phyloP scores from a whole-genome alignment of 805 yeast genomes.

The Teunomyces atbi region DNA sequence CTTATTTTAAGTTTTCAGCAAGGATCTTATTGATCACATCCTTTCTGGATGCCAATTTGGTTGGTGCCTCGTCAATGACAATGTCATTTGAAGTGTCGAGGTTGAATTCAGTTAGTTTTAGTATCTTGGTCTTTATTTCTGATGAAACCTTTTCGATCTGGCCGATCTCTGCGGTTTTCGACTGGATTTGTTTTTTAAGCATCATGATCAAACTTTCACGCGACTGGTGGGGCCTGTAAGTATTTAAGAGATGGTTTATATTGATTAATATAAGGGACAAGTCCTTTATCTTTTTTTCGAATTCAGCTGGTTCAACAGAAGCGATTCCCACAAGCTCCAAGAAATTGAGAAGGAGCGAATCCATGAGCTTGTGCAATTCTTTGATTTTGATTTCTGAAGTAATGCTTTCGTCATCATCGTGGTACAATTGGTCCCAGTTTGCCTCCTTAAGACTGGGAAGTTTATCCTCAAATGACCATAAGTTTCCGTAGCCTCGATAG shows the following conservation, averaged over 20 bases:
- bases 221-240: slow-evolving; percentile 93
- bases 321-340: slow-evolving; percentile 79
- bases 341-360: slow-evolving; percentile 75
- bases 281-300: slow-evolving; percentile 64
- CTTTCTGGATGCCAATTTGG: not conserved
- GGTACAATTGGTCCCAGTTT: slow-evolving; percentile 75
- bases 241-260: slow-evolving; percentile 86
- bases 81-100: not conserved
- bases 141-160: slow-evolving; percentile 40
- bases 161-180: slow-evolving; percentile 54
- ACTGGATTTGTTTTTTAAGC: slow-evolving; percentile 66
- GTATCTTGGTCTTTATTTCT: slow-evolving; percentile 38
- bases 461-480: slow-evolving; percentile 81
- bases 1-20: slow-evolving; percentile 24
- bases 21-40: slow-evolving; percentile 6
- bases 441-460: slow-evolving; percentile 72
- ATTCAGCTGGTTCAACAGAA: slow-evolving; percentile 66
- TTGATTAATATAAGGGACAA: slow-evolving; percentile 79
- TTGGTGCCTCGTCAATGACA: slow-evolving; percentile 4
- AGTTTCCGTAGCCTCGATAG: slow-evolving; percentile 84
- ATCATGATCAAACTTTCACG: slow-evolving; percentile 82
- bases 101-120: slow-evolving; percentile 15
- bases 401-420: slow-evolving; percentile 34
- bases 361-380: slow-evolving; percentile 77
- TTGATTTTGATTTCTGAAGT: slow-evolving; percentile 51